Conservation (phyloP, 148 eudicot species). For the Gaultheria prostrata region DNA sequence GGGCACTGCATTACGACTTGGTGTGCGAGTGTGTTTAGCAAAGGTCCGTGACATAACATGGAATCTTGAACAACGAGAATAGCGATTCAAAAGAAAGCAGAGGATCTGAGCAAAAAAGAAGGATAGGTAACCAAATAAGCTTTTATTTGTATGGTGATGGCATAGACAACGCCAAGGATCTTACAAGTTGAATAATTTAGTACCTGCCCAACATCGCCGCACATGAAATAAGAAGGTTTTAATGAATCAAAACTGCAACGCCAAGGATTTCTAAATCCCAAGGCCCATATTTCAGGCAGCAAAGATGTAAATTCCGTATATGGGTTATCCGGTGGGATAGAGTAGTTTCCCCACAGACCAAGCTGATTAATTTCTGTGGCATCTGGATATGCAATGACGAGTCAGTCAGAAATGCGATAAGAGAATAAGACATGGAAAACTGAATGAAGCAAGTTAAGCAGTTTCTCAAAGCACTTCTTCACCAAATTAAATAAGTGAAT, state of each 20-base stretch:
- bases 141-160: too few relatives aligned
- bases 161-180: background rate
- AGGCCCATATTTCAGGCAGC: constrained; percentile 85
- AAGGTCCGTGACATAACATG: background rate
- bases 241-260: constrained; percentile 85
- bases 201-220: constrained; percentile 89
- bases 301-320: constrained; percentile 48
- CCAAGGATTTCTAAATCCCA: constrained; percentile 85
- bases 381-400: constrained; percentile 36
- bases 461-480: background rate
- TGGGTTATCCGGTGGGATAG: constrained; percentile 81
- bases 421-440: background rate
- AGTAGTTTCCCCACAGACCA: constrained; percentile 81
- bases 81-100: too few relatives aligned
- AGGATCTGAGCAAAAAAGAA: background rate
- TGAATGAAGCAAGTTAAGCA: background rate
- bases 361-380: constrained; percentile 42
- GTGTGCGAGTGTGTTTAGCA: background rate
- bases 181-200: background rate
- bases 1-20: background rate
- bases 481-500: background rate
- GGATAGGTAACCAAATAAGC: background rate
- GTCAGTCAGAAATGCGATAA: background rate
- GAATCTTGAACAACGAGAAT: background rate
- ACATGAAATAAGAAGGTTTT: constrained; percentile 83